Evolutionary conservation across 2,329 filamentous ascomycete genomes (phyloP).

Genomic region (Fusarium penzigii): DNA sequence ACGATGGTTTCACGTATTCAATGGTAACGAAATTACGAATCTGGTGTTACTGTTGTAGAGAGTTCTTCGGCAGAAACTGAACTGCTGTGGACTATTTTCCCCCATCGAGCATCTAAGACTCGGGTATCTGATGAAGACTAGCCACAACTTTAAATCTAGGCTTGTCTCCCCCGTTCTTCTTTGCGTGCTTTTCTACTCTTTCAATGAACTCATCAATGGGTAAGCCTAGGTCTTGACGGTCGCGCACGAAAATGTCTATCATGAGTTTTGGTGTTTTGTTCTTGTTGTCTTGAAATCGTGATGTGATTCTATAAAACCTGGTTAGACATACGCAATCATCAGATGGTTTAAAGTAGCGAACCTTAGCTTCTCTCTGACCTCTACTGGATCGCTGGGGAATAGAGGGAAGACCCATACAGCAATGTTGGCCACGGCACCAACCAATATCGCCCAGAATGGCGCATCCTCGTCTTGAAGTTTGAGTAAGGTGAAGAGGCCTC

Average conservation of each 20-base stretch:
- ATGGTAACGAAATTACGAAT: no score
- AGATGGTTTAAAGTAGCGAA: conserved; percentile 28
- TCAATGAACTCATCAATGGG: conserved; percentile 36
- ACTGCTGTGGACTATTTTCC: neutral
- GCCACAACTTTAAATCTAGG: conserved; percentile 36
- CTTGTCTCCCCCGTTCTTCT: conserved; percentile 33
- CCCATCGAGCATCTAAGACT: conserved; percentile 2
- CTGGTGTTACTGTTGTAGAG: no score
- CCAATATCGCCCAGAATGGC: conserved; percentile 55
- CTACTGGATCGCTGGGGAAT: conserved; percentile 38
- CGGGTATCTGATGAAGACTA: conserved; percentile 28
- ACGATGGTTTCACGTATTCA: no score
- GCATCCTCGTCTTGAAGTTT: conserved; percentile 38
- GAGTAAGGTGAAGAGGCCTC: conserved; percentile 45
- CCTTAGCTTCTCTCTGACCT: conserved; percentile 41
- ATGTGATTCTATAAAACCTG: conserved; percentile 32
- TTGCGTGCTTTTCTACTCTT: conserved; percentile 36
- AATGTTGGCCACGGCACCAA: conserved; percentile 49
- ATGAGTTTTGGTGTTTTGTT: conserved; percentile 39
- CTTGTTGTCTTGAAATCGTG: conserved; percentile 28
- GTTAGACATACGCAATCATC: conserved; percentile 10
- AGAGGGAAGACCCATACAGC: conserved; percentile 45
- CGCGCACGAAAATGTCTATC: conserved; percentile 38
- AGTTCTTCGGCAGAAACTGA: no score
- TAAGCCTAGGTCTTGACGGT: conserved; percentile 31